Percentiles rank a stretch among this genome's conserved stretches.
Evolutionary conservation across 345 rosid genomes (phyloP).

Genomic region (Aquilaria yunnanensis): DNA sequence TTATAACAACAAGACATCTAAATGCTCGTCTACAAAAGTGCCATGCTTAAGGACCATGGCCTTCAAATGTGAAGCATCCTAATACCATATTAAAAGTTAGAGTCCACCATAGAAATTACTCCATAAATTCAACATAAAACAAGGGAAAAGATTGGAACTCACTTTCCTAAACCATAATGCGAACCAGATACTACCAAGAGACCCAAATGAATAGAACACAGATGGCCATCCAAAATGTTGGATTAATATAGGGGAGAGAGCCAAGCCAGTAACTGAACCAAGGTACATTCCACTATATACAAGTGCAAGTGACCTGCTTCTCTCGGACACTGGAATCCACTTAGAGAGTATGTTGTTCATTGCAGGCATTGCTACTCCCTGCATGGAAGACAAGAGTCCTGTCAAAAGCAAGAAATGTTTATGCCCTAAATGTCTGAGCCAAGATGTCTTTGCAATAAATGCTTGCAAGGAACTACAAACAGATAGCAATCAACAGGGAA

Average conservation of each 20-base stretch:
- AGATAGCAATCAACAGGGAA: no score
- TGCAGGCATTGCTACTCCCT: constrained; percentile 99
- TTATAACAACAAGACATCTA: not conserved
- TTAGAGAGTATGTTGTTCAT: constrained; percentile 92
- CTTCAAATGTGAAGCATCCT: no score
- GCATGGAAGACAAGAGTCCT: constrained; percentile 5
- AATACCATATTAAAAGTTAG: no score
- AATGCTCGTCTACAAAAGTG: not conserved
- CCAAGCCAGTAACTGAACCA: constrained; percentile 92
- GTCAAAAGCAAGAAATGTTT: not conserved
- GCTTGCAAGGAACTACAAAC: no score
- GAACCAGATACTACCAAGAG: constrained; percentile 86
- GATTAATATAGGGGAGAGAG: constrained; percentile 83
- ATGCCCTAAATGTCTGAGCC: no score
- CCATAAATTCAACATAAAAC: no score
- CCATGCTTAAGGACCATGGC: no score
- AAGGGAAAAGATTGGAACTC: not conserved
- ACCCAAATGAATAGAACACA: constrained; percentile 90
- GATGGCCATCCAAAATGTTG: constrained; percentile 96
- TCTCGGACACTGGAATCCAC: constrained; percentile 91
- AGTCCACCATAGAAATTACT: no score
- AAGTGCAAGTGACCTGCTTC: constrained; percentile 86
- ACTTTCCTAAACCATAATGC: constrained; percentile 38
- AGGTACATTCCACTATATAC: constrained; percentile 96
- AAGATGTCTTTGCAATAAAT: no score